phyloP scores from a whole-genome alignment of 371 early-diverging fungal genomes.

The Mortierella sp. region DNA sequence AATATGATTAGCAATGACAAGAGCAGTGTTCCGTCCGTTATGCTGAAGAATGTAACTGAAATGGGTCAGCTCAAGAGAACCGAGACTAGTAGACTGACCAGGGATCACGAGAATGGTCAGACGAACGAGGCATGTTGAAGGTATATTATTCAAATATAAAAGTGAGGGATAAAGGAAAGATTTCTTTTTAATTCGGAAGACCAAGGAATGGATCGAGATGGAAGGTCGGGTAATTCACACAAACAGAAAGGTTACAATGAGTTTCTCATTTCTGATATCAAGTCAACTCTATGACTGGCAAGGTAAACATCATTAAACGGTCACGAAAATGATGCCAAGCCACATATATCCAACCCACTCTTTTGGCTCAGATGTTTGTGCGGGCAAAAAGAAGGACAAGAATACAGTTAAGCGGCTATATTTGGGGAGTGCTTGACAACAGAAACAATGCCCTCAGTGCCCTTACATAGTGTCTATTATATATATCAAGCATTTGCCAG shows the following conservation, averaged over 20 bases:
- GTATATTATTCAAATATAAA: background rate
- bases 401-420: too few species aligned
- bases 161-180: slow-evolving; percentile 9
- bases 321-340: too few species aligned
- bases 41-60: background rate
- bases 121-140: slow-evolving; percentile 53
- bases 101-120: slow-evolving; percentile 58
- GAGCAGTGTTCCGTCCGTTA: too few species aligned
- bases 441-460: too few species aligned
- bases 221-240: slow-evolving; percentile 2
- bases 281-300: background rate
- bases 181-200: slow-evolving; percentile 8
- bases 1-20: background rate
- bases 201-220: slow-evolving; percentile 8
- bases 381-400: too few species aligned
- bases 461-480: background rate
- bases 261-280: background rate
- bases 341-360: too few species aligned
- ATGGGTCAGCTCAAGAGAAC: background rate
- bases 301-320: background rate
- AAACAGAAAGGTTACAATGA: background rate
- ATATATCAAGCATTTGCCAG: background rate
- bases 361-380: too few species aligned
- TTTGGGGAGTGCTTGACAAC: too few species aligned
- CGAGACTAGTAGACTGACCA: slow-evolving; percentile 27